Percentiles rank a stretch among this genome's conserved stretches.
Conservation (phyloP, 306 rosid species). For the Dalbergia cultrata region DNA sequence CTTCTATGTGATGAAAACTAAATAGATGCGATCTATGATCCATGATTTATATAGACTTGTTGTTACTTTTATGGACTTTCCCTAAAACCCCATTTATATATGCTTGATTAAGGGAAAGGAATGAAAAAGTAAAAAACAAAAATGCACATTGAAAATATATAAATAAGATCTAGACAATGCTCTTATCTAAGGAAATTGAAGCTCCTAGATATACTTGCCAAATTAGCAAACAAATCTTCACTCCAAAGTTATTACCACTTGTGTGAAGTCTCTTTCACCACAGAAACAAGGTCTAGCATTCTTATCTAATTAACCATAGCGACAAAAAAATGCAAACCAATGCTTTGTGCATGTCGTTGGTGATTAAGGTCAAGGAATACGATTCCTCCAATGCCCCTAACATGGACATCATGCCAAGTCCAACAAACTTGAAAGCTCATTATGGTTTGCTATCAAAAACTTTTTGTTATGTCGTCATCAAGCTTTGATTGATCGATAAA, state of each 20-base stretch:
- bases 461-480: constrained; percentile 49
- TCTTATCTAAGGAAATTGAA: not conserved
- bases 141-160: constrained; percentile 31
- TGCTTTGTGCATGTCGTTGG: constrained; percentile 43
- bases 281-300: constrained; percentile 29
- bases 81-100: not conserved
- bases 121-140: constrained; percentile 40
- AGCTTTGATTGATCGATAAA: constrained; percentile 43
- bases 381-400: constrained; percentile 55
- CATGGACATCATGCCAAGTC: constrained; percentile 32
- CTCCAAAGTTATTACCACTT: constrained; percentile 4
- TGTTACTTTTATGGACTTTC: constrained; percentile 25
- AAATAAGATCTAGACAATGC: not conserved
- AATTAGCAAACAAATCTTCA: constrained; percentile 18
- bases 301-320: constrained; percentile 9
- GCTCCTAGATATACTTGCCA: not conserved
- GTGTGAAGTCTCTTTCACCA: constrained; percentile 43
- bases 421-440: constrained; percentile 26
- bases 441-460: constrained; percentile 31
- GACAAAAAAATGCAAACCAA: constrained; percentile 19
- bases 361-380: constrained; percentile 45
- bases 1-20: constrained; percentile 9
- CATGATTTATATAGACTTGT: constrained; percentile 12
- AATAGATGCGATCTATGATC: constrained; percentile 24
- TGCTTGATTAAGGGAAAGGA: constrained; percentile 17